These are phyloP conservation scores for Podila clonocystis DNA, from an alignment of 192 early-diverging fungal genomes.

Conservation along the genomic window DNA sequence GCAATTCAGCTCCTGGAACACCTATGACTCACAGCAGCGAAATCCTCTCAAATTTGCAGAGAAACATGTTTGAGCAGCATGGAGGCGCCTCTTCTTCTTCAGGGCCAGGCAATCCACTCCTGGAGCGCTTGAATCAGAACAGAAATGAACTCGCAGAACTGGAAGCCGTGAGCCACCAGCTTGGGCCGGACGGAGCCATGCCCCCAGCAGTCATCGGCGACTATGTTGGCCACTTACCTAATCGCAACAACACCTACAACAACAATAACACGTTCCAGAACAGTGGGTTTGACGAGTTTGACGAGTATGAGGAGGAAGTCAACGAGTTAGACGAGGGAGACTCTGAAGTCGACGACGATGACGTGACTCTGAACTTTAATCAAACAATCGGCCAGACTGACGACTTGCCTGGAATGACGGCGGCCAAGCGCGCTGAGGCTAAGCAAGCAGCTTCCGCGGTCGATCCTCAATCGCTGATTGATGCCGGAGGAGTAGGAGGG, in stretches of 20 bases:
- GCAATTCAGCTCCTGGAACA: not conserved
- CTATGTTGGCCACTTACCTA: not conserved
- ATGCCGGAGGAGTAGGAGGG: not conserved
- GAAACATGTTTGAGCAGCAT: not conserved
- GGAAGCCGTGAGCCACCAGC: not conserved
- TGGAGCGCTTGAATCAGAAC: conserved; percentile 1
- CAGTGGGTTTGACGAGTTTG: not conserved
- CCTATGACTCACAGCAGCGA: not conserved
- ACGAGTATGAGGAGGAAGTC: not conserved
- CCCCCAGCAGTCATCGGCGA: not conserved
- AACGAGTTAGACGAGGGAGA: conserved; percentile 1
- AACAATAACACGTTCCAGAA: not conserved
- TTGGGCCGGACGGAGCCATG: not conserved
- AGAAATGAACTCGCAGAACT: not conserved
- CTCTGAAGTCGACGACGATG: conserved; percentile 1
- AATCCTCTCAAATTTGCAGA: not conserved
- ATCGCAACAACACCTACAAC: not conserved
- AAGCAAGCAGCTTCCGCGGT: conserved; percentile 17
- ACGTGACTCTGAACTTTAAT: not conserved
- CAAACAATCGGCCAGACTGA: not conserved
- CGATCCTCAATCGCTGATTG: conserved; percentile 24
- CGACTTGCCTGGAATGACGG: not conserved
- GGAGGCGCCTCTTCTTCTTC: not conserved
- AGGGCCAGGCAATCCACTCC: not conserved
- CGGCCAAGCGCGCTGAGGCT: conserved; percentile 8